phyloP scores from a whole-genome alignment of 495 filamentous ascomycete species.

The Lasiosphaeriaceae sp. region DNA sequence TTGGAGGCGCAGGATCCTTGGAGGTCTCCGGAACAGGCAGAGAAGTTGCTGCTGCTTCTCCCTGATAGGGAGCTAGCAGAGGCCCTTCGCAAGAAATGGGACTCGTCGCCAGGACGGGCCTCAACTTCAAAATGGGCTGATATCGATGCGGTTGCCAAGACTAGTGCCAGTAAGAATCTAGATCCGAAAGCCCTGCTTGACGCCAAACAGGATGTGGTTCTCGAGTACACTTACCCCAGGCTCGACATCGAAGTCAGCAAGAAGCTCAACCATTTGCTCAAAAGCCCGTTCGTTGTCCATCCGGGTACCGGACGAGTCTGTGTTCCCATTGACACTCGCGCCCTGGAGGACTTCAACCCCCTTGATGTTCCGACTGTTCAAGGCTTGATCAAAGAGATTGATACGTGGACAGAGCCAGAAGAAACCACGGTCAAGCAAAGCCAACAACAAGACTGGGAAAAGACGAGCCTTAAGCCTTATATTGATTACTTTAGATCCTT shows the following conservation, averaged over 20 bases:
- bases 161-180: slow-evolving; percentile 60
- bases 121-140: slow-evolving; percentile 86
- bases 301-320: slow-evolving; percentile 91
- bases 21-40: slow-evolving; percentile 57
- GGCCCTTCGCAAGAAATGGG: slow-evolving; percentile 84
- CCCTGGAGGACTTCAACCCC: slow-evolving; percentile 79
- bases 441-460: slow-evolving; percentile 82
- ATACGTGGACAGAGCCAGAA: slow-evolving; percentile 54
- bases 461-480: slow-evolving; percentile 90
- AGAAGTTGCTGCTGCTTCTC: slow-evolving; percentile 71
- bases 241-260: slow-evolving; percentile 95
- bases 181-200: slow-evolving; percentile 68
- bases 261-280: slow-evolving; percentile 95
- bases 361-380: slow-evolving; percentile 82
- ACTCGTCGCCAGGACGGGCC: slow-evolving; percentile 68
- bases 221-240: slow-evolving; percentile 98
- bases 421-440: slow-evolving; percentile 32
- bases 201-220: slow-evolving; percentile 86
- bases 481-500: slow-evolving; percentile 84
- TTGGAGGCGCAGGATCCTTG: slow-evolving; percentile 86
- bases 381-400: slow-evolving; percentile 73
- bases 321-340: slow-evolving; percentile 78
- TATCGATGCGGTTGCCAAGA: slow-evolving; percentile 79
- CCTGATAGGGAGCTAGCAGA: slow-evolving; percentile 72
- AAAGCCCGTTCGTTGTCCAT: slow-evolving; percentile 93